Percentiles rank a stretch among this genome's conserved stretches.
Conservation (phyloP, 164 flowering plant species). For the Platanus orientalis region DNA sequence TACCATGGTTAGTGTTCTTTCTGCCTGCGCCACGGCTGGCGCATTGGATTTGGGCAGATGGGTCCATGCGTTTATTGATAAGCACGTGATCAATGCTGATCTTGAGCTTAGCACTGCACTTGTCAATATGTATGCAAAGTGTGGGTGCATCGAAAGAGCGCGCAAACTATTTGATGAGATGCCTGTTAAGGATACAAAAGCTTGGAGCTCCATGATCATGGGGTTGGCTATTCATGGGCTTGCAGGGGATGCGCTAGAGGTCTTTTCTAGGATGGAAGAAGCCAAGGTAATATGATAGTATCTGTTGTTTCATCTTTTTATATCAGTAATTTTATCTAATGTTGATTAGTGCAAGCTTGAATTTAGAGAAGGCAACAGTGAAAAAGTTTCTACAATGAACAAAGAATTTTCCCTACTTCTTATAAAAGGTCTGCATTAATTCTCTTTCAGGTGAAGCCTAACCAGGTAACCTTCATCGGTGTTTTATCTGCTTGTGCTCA, state of each 20-base stretch:
- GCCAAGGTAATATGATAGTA: constrained; percentile 27
- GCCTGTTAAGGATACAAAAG: constrained; percentile 35
- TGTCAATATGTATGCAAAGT: constrained; percentile 47
- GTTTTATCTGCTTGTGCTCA: constrained; percentile 49
- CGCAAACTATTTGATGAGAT: constrained; percentile 33
- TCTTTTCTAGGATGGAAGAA: constrained; percentile 30
- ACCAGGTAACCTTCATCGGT: constrained; percentile 37
- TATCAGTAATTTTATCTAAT: background rate
- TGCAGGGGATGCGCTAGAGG: constrained; percentile 37
- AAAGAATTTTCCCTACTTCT: background rate
- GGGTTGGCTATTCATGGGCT: constrained; percentile 45
- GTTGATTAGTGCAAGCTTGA: background rate
- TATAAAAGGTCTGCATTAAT: background rate
- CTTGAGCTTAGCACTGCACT: constrained; percentile 46
- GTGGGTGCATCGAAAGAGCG: constrained; percentile 43
- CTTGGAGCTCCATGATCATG: constrained; percentile 49
- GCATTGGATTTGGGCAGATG: constrained; percentile 46
- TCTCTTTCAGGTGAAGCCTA: constrained; percentile 34
- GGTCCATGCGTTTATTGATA: constrained; percentile 40
- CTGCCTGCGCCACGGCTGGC: constrained; percentile 40
- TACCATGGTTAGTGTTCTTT: constrained; percentile 44
- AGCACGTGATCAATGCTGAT: constrained; percentile 24
- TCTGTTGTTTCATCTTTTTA: background rate
- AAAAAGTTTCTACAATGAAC: too few relatives aligned
- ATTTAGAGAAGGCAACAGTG: too few relatives aligned